Base-by-base conservation (phyloP, 768 basidiomycete genomes). In the Suillus variegatus region DNA sequence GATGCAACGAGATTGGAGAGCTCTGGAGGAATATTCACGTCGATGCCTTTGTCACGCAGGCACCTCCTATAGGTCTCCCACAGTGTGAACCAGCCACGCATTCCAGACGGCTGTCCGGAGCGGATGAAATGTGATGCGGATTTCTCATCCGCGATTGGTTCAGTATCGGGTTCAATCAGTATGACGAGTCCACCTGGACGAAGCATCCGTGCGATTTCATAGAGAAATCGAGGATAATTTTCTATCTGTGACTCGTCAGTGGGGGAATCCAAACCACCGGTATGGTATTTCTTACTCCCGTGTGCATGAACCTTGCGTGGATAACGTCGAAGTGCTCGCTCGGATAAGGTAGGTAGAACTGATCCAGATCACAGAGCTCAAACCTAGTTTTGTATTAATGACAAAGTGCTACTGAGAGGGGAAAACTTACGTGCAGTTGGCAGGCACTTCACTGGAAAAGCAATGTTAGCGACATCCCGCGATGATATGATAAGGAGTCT, bases 341-440 rank as follows among this genome's bases (percentile, higher is more conserved):
- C 25, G 85, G 85, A 72, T 90, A 91, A 16, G 90, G 90, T 44
- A 91, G 78, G 62, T 77, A 83, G 70, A 76, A 77, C 65, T 84
- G 80, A 73, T 89, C 86, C 65, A 91, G 78, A 73, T 91, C 87
- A 74, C 87, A 91, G 16, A 91, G 80, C 69, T 91, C 90, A 90
- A 91, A 38, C 90, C 91, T 63, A 44, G 61, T 56, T 10, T 36
- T 51, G 36, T 25, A 58, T 60, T 44, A 60, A 69, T 56, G n/a
- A 63, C 61, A 14, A 57, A 46, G 49, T 52, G n/a, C 22, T 51
- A 13, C 62, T 55, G 56, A 41, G 60, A 40, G 58, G 22, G 41
- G 49, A 44, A 38, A 69, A 79, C 89, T 79, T 82, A 89, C 88
- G 86, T 86, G 89, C 88, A 90, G 67, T 90, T 90, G 20, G 84